Conservation (phyloP, 495 filamentous ascomycete genomes). For the Talaromyces thailandensis region DNA sequence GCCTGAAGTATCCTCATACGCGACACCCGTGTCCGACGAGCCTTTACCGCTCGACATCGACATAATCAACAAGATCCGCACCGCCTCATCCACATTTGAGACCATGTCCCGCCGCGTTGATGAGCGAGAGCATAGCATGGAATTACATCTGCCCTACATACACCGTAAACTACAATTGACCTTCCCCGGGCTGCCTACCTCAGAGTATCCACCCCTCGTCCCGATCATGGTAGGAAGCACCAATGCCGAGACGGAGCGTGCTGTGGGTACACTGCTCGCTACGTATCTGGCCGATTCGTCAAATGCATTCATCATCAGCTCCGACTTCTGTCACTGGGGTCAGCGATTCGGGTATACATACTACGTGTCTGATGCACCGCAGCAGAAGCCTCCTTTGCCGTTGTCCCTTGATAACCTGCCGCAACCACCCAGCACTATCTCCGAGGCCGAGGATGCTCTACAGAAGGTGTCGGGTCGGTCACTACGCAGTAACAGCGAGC, state of each 20-base stretch:
- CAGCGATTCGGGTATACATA: constrained; percentile 77
- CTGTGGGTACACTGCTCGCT: constrained; percentile 62
- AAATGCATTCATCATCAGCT: constrained; percentile 76
- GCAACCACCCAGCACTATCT: constrained; percentile 24
- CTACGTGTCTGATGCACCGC: constrained; percentile 50
- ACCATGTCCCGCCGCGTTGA: constrained; percentile 63
- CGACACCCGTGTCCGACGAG: constrained; percentile 78
- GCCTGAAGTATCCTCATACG: constrained; percentile 65
- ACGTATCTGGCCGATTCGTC: constrained; percentile 68
- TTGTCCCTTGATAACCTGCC: constrained; percentile 30
- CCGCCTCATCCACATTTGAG: constrained; percentile 48
- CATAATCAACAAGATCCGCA: constrained; percentile 52
- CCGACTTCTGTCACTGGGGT: constrained; percentile 98
- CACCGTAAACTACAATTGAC: constrained; percentile 61
- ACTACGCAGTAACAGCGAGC: constrained; percentile 28
- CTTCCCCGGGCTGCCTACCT: constrained; percentile 23
- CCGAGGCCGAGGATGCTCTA: constrained; percentile 17
- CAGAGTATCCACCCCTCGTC: constrained; percentile 62
- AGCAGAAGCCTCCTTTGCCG: constrained; percentile 30
- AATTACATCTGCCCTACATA: constrained; percentile 94
- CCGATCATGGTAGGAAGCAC: constrained; percentile 87
- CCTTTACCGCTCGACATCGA: constrained; percentile 60
- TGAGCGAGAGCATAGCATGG: constrained; percentile 86
- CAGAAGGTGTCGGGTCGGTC: constrained; percentile 27
- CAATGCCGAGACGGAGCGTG: constrained; percentile 51